Percentiles rank a stretch among this genome's conserved stretches.
phyloP scores from a whole-genome alignment of 2,329 filamentous ascomycete genomes.

The Xylariaceae sp. region DNA sequence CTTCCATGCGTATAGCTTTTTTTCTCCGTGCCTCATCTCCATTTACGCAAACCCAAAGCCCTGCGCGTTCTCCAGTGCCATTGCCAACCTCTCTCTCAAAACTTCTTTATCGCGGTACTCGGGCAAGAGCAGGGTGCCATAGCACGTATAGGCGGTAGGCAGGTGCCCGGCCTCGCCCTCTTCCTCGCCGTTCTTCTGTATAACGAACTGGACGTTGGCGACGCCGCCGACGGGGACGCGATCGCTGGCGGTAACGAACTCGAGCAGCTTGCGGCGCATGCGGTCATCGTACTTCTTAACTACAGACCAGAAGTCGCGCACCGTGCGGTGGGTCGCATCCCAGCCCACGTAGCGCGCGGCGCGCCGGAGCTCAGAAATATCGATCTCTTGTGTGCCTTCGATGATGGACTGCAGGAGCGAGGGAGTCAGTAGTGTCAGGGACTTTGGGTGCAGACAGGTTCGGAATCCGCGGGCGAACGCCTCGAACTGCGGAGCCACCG shows the following conservation, averaged over 20 bases:
- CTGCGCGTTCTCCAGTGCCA: constrained; percentile 86
- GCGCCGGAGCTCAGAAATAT: constrained; percentile 73
- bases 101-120: constrained; percentile 77
- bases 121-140: constrained; percentile 84
- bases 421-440: constrained; percentile 74
- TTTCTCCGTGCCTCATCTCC: background rate
- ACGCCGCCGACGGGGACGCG: constrained; percentile 87
- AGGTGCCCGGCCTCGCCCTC: constrained; percentile 61
- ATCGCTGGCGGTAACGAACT: constrained; percentile 95
- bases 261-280: constrained; percentile 78
- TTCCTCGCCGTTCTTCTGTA: constrained; percentile 77
- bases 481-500: constrained; percentile 75
- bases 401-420: constrained; percentile 76
- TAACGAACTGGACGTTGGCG: constrained; percentile 79
- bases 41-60: constrained; percentile 82
- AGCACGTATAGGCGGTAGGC: constrained; percentile 92
- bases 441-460: constrained; percentile 72
- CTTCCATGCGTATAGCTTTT: constrained; percentile 11
- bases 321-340: constrained; percentile 68
- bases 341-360: constrained; percentile 84
- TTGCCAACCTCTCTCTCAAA: constrained; percentile 74
- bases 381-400: constrained; percentile 83
- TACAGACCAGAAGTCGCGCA: constrained; percentile 84
- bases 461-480: constrained; percentile 85
- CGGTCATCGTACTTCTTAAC: constrained; percentile 70